Evolutionary conservation across 495 filamentous ascomycete species (phyloP).

Genomic region (Glutinoglossum americanum): DNA sequence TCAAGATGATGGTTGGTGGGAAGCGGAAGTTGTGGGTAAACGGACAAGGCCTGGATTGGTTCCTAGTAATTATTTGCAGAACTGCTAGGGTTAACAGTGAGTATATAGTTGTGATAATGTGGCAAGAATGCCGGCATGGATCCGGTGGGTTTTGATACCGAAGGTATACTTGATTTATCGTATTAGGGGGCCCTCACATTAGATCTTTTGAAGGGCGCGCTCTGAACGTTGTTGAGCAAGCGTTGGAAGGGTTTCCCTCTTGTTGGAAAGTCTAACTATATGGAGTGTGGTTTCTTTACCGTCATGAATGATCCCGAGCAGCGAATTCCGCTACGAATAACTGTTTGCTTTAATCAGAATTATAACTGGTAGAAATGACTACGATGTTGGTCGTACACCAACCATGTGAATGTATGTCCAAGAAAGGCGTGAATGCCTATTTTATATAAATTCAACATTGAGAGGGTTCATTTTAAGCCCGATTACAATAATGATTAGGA

Average conservation of each 20-base stretch:
- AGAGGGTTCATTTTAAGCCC: no score
- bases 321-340: background rate
- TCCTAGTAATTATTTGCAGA: conserved; percentile 90
- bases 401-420: no score
- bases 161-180: background rate
- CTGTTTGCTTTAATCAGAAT: background rate
- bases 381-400: no score
- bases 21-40: conserved; percentile 74
- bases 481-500: no score
- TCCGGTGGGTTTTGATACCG: background rate
- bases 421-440: no score
- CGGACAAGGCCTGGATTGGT: conserved; percentile 62
- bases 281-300: background rate
- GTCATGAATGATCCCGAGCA: background rate
- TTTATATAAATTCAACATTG: no score
- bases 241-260: background rate
- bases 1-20: conserved; percentile 99
- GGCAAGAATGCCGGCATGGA: background rate
- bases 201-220: background rate
- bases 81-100: conserved; percentile 23
- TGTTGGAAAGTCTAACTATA: background rate
- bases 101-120: background rate
- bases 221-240: background rate
- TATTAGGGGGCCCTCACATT: background rate
- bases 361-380: background rate